Conservation (phyloP, 78 protist genomes). For the Dictyostelium capitatum region DNA sequence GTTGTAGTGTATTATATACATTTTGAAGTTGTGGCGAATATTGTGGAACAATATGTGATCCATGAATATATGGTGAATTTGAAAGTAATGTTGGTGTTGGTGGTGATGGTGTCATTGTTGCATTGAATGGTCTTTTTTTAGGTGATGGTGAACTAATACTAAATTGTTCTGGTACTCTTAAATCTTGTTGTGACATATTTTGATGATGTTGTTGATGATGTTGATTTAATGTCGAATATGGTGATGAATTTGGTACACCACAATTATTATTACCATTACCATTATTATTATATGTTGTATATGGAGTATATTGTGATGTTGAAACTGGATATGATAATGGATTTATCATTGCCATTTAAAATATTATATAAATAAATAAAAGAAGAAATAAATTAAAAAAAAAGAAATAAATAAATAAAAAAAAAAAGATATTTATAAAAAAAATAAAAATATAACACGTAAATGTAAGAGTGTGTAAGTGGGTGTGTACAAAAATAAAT, state of each 20-base stretch:
- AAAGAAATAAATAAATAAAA: no score
- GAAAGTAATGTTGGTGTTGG: constrained; percentile 25
- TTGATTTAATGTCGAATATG: constrained; percentile 21
- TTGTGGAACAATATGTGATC: constrained; percentile 37
- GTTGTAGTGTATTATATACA: background rate
- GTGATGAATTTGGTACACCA: constrained; percentile 26
- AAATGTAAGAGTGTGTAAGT: no score
- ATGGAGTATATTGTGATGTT: background rate
- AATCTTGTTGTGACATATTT: constrained; percentile 10
- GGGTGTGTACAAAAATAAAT: no score
- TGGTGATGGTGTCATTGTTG: constrained; percentile 14
- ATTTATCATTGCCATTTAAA: constrained; percentile 54
- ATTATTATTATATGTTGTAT: background rate
- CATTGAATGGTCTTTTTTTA: constrained; percentile 13
- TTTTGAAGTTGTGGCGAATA: constrained; percentile 31
- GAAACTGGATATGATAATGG: constrained; percentile 51
- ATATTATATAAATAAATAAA: background rate
- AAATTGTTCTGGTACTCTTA: constrained; percentile 27
- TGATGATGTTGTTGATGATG: constrained; percentile 42
- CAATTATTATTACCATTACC: constrained; percentile 9
- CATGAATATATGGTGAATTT: constrained; percentile 25
- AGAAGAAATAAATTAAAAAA: background rate
- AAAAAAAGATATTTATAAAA: no score
- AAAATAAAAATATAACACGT: no score
- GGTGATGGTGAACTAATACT: constrained; percentile 22